Evolutionary conservation across 345 rosid species (phyloP).

Genomic region (Eucalyptus fibrosa): DNA sequence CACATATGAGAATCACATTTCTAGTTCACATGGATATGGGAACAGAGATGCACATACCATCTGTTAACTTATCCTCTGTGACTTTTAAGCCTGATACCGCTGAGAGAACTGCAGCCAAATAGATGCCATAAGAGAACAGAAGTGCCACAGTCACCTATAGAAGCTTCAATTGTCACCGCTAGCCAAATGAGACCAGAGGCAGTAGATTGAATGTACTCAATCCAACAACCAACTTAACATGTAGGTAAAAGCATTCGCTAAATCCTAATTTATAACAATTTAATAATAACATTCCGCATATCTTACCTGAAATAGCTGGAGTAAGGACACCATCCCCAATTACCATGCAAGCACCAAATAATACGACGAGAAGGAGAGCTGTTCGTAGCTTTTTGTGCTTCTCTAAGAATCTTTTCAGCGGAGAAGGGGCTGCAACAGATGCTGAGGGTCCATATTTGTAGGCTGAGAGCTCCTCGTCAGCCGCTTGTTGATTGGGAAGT

Average conservation of each 20-base stretch:
- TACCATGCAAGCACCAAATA: conserved; percentile 82
- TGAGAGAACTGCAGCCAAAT: conserved; percentile 62
- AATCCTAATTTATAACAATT: background rate
- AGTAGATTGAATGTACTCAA: background rate
- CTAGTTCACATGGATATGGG: background rate
- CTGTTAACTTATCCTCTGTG: conserved; percentile 27
- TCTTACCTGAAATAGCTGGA: conserved; percentile 78
- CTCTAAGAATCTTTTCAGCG: conserved; percentile 56
- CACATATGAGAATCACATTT: background rate
- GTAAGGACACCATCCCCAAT: conserved; percentile 86
- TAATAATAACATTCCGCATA: background rate
- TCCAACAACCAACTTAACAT: background rate
- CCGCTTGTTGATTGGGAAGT: conserved; percentile 95
- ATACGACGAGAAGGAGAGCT: conserved; percentile 60
- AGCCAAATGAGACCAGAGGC: background rate
- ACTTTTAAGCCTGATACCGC: conserved; percentile 70
- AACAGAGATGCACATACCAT: conserved; percentile 25
- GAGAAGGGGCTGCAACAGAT: conserved; percentile 24
- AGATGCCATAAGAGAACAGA: background rate
- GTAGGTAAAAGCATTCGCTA: background rate
- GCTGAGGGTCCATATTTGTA: conserved; percentile 56
- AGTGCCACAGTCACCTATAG: background rate
- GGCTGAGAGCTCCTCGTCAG: conserved; percentile 87
- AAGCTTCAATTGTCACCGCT: background rate
- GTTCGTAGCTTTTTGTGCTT: conserved; percentile 67